A percentile compares a stretch with the other conserved stretches of the same genome.
These are phyloP conservation scores for Fusarium nelsonii DNA, from an alignment of 2,329 filamentous ascomycete species.

Conservation along the genomic window DNA sequence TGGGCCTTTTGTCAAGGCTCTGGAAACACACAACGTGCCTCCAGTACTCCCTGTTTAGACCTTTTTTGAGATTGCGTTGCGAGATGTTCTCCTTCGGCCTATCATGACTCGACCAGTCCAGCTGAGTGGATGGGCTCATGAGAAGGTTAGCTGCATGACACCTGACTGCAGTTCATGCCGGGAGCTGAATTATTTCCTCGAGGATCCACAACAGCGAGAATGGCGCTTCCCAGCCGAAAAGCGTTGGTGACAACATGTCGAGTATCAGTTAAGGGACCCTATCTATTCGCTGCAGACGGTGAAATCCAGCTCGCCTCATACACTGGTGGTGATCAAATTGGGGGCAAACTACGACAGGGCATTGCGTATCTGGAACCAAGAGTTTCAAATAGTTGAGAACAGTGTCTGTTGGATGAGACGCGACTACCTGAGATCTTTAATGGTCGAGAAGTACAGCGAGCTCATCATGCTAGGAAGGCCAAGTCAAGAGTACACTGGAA, in stretches of 20 bases:
- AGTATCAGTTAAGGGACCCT: not conserved
- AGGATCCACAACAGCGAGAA: not conserved
- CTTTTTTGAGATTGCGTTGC: slow-evolving; percentile 3
- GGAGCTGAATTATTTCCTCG: slow-evolving; percentile 13
- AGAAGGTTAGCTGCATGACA: not conserved
- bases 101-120: slow-evolving; percentile 3
- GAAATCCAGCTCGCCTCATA: not conserved
- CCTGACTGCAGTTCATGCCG: slow-evolving; percentile 3
- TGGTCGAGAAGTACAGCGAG: slow-evolving; percentile 15
- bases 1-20: not conserved
- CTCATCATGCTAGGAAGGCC: slow-evolving; percentile 1
- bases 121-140: slow-evolving; percentile 14
- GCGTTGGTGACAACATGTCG: not conserved
- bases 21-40: not conserved
- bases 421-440: slow-evolving; percentile 3
- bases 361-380: not conserved
- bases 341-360: slow-evolving; percentile 3
- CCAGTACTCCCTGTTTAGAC: not conserved
- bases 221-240: not conserved
- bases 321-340: slow-evolving; percentile 10
- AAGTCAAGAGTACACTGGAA: not conserved
- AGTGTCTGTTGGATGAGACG: not conserved
- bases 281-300: slow-evolving; percentile 1
- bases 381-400: not conserved
- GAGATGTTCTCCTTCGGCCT: not conserved